Conservation (phyloP, 768 basidiomycete species). For the Phaeotremella fagi region DNA sequence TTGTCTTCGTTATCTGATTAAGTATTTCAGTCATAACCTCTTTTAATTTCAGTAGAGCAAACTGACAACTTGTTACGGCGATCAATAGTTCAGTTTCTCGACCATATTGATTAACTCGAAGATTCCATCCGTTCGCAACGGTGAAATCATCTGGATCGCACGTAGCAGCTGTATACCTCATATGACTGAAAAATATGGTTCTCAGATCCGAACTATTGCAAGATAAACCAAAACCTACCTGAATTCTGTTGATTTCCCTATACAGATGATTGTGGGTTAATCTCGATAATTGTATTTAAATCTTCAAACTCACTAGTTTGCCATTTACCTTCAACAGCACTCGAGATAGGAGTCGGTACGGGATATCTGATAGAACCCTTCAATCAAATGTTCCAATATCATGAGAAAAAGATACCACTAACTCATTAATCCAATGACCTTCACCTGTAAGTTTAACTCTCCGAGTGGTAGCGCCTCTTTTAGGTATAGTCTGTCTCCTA, state of each 20-base stretch:
- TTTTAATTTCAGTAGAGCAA: constrained; percentile 55
- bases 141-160: constrained; percentile 85
- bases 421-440: constrained; percentile 84
- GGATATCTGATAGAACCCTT: constrained; percentile 53
- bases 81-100: constrained; percentile 90
- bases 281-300: no score
- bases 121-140: constrained; percentile 72
- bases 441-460: constrained; percentile 81
- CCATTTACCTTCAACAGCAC: constrained; percentile 77
- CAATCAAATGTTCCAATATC: background rate
- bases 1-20: constrained; percentile 45
- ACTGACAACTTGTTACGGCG: constrained; percentile 65
- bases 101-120: constrained; percentile 77
- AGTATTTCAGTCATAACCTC: no score
- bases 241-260: constrained; percentile 74
- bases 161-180: constrained; percentile 83
- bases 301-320: constrained; percentile 49
- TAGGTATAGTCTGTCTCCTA: constrained; percentile 76
- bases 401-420: constrained; percentile 8
- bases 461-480: constrained; percentile 79
- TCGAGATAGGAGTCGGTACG: constrained; percentile 76
- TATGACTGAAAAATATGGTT: constrained; percentile 52
- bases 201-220: background rate
- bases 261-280: background rate
- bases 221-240: constrained; percentile 57